Evolutionary conservation across 2,329 filamentous ascomycete species (phyloP).

Genomic region (Tolypocladium amazonense): DNA sequence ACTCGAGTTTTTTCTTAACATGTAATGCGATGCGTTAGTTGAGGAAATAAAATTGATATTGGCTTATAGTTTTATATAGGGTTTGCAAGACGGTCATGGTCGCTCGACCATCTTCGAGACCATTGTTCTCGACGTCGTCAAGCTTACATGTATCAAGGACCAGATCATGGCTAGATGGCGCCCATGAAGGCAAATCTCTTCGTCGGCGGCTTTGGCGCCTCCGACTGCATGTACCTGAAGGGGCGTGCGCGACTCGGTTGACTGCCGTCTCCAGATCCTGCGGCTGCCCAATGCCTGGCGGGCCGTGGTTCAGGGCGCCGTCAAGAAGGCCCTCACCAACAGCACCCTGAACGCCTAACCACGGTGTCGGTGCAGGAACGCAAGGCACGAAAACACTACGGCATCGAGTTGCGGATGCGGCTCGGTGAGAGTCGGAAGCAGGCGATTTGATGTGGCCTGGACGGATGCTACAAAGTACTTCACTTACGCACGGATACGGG

Average conservation of each 20-base stretch:
- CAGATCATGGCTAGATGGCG: conserved; percentile 27
- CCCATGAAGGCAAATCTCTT: conserved; percentile 30
- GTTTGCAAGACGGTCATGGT: too few relatives aligned
- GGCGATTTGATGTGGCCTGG: conserved; percentile 24
- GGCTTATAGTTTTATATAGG: too few relatives aligned
- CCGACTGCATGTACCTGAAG: conserved; percentile 33
- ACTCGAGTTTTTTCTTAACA: too few relatives aligned
- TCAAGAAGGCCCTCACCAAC: conserved; percentile 34
- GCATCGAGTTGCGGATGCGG: conserved; percentile 20
- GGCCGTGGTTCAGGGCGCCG: conserved; percentile 36
- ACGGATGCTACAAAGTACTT: conserved; percentile 26
- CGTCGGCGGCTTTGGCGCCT: conserved; percentile 35
- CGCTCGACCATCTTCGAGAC: conserved; percentile 33
- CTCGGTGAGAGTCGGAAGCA: conserved; percentile 21
- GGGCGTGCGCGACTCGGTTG: conserved; percentile 23
- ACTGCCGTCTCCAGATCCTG: conserved; percentile 26
- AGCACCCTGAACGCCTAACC: conserved; percentile 21
- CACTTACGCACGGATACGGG: too few relatives aligned
- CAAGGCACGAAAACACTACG: conserved; percentile 33
- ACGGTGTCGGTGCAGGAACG: conserved; percentile 28
- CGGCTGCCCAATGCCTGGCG: conserved; percentile 36
- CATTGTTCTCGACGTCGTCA: conserved; percentile 30
- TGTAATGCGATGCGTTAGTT: too few relatives aligned
- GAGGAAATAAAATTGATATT: too few relatives aligned
- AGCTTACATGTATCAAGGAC: conserved; percentile 29